phyloP scores from a whole-genome alignment of 805 yeast genomes.

The Lipomyces mesembrius region DNA sequence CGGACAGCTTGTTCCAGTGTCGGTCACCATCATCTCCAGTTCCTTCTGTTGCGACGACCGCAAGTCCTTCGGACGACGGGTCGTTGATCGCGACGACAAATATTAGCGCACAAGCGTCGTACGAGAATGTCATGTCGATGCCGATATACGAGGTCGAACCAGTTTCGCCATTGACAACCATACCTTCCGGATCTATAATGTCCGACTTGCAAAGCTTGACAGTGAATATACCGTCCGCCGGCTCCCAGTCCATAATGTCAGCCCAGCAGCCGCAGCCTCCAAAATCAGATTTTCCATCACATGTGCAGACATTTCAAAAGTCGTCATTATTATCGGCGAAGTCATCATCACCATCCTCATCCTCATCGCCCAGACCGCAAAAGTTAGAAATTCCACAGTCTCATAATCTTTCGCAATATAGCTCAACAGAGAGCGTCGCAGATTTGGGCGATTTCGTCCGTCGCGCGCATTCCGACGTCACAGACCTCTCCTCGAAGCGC shows the following conservation, averaged over 20 bases:
- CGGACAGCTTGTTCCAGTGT: not conserved
- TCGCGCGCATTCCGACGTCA: conserved; percentile 21
- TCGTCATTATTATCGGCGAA: not conserved
- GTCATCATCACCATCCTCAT: not conserved
- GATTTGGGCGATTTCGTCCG: conserved; percentile 4
- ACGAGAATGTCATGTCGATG: not conserved
- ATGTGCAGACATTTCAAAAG: conserved; percentile 43
- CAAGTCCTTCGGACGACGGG: conserved; percentile 11
- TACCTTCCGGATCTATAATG: not conserved
- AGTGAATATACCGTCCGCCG: not conserved
- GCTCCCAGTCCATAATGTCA: not conserved
- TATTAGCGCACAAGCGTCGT: conserved; percentile 1
- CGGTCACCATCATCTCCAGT: conserved; percentile 4
- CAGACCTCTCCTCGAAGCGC: conserved; percentile 13
- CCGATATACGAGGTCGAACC: conserved; percentile 7
- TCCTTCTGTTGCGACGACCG: conserved; percentile 4
- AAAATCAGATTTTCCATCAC: conserved; percentile 4
- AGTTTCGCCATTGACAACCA: conserved; percentile 13
- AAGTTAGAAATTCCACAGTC: conserved; percentile 3
- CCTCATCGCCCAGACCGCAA: conserved; percentile 8
- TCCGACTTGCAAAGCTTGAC: conserved; percentile 2
- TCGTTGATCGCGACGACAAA: conserved; percentile 2
- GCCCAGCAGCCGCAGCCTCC: conserved; percentile 15
- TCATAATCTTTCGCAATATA: not conserved
- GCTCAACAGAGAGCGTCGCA: not conserved